Evolutionary conservation across 116 monocot species (phyloP), one percentile per base, ranked within the genome.

Genomic region (Trichopus zeylanicus): DNA sequence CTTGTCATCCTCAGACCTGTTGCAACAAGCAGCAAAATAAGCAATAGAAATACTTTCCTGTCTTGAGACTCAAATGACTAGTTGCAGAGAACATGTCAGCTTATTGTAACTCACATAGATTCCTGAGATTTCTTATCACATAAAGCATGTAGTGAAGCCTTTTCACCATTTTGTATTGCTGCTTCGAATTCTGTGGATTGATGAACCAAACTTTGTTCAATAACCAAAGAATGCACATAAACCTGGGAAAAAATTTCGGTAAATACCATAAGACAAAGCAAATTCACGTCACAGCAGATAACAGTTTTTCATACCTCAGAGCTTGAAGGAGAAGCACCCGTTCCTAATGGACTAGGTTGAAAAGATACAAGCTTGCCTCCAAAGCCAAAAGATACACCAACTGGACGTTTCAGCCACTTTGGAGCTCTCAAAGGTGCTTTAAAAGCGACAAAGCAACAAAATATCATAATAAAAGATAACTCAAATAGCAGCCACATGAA

Each of bases 281-380:
- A 42, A 42, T 13, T 42, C 3, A n/a, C 13, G n/a, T 42, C n/a
- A 42, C 42, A 1, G 13, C 13, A 42, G 18, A 1, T 42, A 4
- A 33, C 4, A 33, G 8, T 33, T 33, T 33, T 8, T 4, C 32
- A 12, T 42, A 42, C 42, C 42, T 42, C 42, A 42, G 42, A 42
- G 42, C 42, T 42, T 3, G 12, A 42, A 23, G 18, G 52, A 66
- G n/a, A n/a, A n/a, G 76, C 63, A 67, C 75, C 73, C 23, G 70
- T 29, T 2, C 73, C 57, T 30, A 80, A 46, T 49, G 61, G 52
- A 56, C 55, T 64, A 53, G 85, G 72, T 27, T 64, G 64, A 82
- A 85, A 98, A 26, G 91, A 82, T 57, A 91, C 75, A 29, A 98
- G 67, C 52, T 91, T 99, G n/a, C 99, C 99, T 46, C 99, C 99